Conservation (phyloP, 768 basidiomycete genomes). For the Hygrocybe punicea region DNA sequence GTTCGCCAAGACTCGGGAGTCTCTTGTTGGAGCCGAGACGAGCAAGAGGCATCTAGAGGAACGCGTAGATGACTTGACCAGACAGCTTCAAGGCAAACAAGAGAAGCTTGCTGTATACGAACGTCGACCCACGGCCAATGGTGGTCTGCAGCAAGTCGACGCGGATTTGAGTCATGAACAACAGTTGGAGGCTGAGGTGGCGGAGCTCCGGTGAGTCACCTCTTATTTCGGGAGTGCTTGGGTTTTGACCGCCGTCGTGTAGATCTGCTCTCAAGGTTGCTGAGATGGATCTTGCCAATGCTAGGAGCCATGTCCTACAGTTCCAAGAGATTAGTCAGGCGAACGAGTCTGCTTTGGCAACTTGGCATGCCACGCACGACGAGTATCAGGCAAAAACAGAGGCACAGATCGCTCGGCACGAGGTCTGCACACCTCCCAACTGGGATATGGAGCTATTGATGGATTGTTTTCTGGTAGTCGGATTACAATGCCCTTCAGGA, state of each 20-base stretch:
- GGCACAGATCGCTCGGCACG: conserved; percentile 58
- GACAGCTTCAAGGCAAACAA: conserved; percentile 67
- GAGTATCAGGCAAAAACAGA: conserved; percentile 76
- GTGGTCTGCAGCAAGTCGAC: conserved; percentile 35
- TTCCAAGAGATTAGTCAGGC: conserved; percentile 84
- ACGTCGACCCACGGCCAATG: conserved; percentile 46
- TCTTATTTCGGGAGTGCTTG: neutral
- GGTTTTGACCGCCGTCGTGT: conserved; percentile 3
- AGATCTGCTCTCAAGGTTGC: conserved; percentile 75
- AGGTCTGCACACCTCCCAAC: conserved; percentile 44
- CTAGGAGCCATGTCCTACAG: conserved; percentile 72
- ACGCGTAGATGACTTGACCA: conserved; percentile 57
- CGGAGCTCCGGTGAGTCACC: conserved; percentile 66
- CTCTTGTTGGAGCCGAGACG: conserved; percentile 67
- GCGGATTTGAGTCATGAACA: conserved; percentile 63
- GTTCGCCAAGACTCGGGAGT: conserved; percentile 63
- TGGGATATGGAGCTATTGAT: neutral
- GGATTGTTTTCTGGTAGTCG: conserved; percentile 41
- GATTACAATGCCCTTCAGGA: conserved; percentile 63
- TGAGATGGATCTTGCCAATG: conserved; percentile 70
- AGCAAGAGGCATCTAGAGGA: conserved; percentile 78
- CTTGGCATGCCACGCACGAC: conserved; percentile 69
- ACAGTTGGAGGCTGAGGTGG: conserved; percentile 79
- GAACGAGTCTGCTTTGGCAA: conserved; percentile 70
- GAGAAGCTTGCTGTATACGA: conserved; percentile 90